Evolutionary conservation across 129 eudicot genomes (phyloP), one percentile per base, ranked within the genome.

Genomic region (Ambrosia artemisiifolia): DNA sequence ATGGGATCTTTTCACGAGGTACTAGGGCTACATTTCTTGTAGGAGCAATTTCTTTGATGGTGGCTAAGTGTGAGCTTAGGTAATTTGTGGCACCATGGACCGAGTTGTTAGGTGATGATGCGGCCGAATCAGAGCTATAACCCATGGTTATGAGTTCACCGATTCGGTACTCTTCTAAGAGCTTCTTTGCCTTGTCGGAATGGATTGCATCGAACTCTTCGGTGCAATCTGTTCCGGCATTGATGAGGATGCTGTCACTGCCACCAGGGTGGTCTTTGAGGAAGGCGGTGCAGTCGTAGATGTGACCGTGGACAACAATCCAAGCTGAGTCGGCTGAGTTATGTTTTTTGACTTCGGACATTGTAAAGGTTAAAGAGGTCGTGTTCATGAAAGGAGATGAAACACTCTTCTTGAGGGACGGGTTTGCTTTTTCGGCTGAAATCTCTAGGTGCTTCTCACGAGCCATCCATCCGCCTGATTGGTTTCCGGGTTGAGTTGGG

Each of bases 401-500:
- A 10, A 88, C 79, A 46, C 89, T 85, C 83, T 88, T 85, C 74
- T 88, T 94, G 6, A 94, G 82, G 16, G 85, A 68, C 7, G 72
- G 79, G 50, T 71, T 33, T 6, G 86, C 76, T 33, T 32, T 28
- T 8, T 78, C 85, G 0, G 89, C n/a, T 30, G 95, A 80, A 62
- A 75, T 71, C 73, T 84, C 96, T 7, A 82, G 83, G 49, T 88
- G 88, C 16, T 78, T 86, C 46, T 95, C 97, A 11, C 91, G 85
- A 4, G 94, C 97, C 99, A 95, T 95, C 99, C 99, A 95, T 36
- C 99, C 99, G 8, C 99, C 99, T 0, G 97, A 75, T 32, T 86
- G 87, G 86, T 90, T 90, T 19, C 97, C 99, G 0, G 97, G 97
- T 75, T 90, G 97, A 5, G 99, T 95, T 13, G 99, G 99, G 88